These are phyloP conservation scores for Lachancea nothofagi DNA, from an alignment of 805 yeast genomes.

Conservation along the genomic window DNA sequence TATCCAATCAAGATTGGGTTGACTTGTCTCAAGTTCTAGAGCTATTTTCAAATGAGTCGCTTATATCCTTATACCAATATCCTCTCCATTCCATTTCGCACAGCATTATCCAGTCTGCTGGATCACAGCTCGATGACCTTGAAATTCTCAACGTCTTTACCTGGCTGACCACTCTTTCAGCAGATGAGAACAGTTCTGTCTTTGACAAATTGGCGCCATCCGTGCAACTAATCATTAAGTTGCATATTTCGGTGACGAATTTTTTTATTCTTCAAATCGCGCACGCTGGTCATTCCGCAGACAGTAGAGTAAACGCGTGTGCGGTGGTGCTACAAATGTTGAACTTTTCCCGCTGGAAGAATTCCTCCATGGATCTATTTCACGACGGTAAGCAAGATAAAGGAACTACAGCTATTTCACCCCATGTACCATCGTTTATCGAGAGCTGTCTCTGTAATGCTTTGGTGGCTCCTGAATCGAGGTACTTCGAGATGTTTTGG, in stretches of 20 bases:
- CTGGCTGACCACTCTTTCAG: slow-evolving; percentile 57
- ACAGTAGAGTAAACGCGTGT: slow-evolving; percentile 65
- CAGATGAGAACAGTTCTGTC: slow-evolving; percentile 40
- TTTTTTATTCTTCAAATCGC: slow-evolving; percentile 61
- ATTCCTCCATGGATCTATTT: slow-evolving; percentile 50
- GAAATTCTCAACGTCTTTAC: slow-evolving; percentile 61
- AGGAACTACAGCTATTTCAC: slow-evolving; percentile 30
- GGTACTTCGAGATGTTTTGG: slow-evolving; percentile 70
- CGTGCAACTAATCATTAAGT: slow-evolving; percentile 55
- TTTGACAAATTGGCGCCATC: slow-evolving; percentile 59
- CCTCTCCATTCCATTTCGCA: slow-evolving; percentile 18
- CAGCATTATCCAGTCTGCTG: slow-evolving; percentile 19
- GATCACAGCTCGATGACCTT: slow-evolving; percentile 44
- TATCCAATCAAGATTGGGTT: slow-evolving; percentile 69
- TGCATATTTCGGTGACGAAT: slow-evolving; percentile 61
- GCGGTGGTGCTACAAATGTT: slow-evolving; percentile 58
- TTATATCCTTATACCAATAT: slow-evolving; percentile 46
- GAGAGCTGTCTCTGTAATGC: slow-evolving; percentile 75
- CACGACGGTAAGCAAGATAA: slow-evolving; percentile 21
- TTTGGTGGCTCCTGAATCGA: slow-evolving; percentile 72
- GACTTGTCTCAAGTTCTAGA: slow-evolving; percentile 69
- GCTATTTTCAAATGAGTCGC: slow-evolving; percentile 52
- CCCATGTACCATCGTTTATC: slow-evolving; percentile 73
- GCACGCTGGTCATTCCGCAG: slow-evolving; percentile 51
- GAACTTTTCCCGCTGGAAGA: slow-evolving; percentile 60